These are phyloP conservation scores for Termitomyces sp. DNA, from an alignment of 768 basidiomycete genomes.

Conservation along the genomic window DNA sequence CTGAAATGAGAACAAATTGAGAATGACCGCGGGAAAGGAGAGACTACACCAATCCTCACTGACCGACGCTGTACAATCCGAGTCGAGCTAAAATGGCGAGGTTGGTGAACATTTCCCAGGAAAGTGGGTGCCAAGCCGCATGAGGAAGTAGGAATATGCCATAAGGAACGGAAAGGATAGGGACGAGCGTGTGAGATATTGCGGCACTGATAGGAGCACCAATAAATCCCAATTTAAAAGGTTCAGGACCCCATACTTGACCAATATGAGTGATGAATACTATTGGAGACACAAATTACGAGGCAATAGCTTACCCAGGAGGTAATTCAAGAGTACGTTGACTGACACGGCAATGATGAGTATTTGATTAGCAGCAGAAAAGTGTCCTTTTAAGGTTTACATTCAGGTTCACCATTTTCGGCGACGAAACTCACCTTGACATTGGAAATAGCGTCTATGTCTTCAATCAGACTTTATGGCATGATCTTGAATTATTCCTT, in stretches of 20 bases:
- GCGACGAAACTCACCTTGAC: slow-evolving; percentile 45
- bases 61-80: slow-evolving; percentile 74
- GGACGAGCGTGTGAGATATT: slow-evolving; percentile 82
- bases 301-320: slow-evolving; percentile 53
- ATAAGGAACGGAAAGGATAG: slow-evolving; percentile 51
- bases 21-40: neutral
- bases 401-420: neutral
- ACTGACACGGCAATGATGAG: slow-evolving; percentile 76
- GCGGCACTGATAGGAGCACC: slow-evolving; percentile 89
- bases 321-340: slow-evolving; percentile 75
- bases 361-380: slow-evolving; percentile 83
- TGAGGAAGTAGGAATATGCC: slow-evolving; percentile 50
- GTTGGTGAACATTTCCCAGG: slow-evolving; percentile 52
- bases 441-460: slow-evolving; percentile 63
- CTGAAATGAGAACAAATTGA: slow-evolving; percentile 17
- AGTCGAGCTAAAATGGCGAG: slow-evolving; percentile 66
- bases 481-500: neutral
- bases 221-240: slow-evolving; percentile 61
- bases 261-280: neutral
- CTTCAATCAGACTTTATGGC: neutral
- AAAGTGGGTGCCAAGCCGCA: slow-evolving; percentile 79
- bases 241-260: slow-evolving; percentile 60
- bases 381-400: slow-evolving; percentile 30
- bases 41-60: neutral
- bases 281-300: neutral